Evolutionary conservation across 208 protist species (phyloP), one percentile per base, ranked within the genome.

Genomic region (Leishmania tropica): DNA sequence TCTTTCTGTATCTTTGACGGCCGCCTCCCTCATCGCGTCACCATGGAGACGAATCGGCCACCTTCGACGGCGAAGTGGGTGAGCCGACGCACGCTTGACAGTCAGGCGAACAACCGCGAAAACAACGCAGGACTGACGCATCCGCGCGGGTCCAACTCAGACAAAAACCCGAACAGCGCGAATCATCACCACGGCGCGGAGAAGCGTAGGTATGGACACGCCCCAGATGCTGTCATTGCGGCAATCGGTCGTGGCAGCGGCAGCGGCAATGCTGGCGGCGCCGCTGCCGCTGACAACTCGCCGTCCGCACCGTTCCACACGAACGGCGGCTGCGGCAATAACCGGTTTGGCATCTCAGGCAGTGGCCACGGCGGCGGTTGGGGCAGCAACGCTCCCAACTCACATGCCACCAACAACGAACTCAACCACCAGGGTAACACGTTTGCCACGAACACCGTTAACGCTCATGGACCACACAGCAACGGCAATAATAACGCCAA

Each of bases 101-200:
- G 82, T 60, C 82, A 85, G 78, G 82, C 82, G 48, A 73, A 70
- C 65, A 72, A 79, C 64, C 82, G 82, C 65, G 82, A 85, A n/a
- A 72, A 76, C 64, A 79, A 75, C 56, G 65, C 78, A 8, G 60
- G 37, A 45, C 62, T 68, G 72, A 60, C 78, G 47, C 76, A 80
- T 13, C 75, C 54, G 35, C 75, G 62, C 56, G 60, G 75, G 21
- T 60, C 42, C 40, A 71, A 51, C 42, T n/a, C 60, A 68, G 62
- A 79, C 76, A 64, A 75, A 72, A 81, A 78, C 31, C 13, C 53
- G 11, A 85, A 85, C 77, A 74, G 15, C 21, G 73, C 71, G 15
- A 71, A 71, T 19, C 65, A 62, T 48, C 58, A 71, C 35, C 70
- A 76, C 28, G 48, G 47, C 15, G 31, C 62, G 1, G 82, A 85